Evolutionary conservation across 306 rosid species (phyloP), one percentile per base, ranked within the genome.

Genomic region (Oxytropis ochrocephala): DNA sequence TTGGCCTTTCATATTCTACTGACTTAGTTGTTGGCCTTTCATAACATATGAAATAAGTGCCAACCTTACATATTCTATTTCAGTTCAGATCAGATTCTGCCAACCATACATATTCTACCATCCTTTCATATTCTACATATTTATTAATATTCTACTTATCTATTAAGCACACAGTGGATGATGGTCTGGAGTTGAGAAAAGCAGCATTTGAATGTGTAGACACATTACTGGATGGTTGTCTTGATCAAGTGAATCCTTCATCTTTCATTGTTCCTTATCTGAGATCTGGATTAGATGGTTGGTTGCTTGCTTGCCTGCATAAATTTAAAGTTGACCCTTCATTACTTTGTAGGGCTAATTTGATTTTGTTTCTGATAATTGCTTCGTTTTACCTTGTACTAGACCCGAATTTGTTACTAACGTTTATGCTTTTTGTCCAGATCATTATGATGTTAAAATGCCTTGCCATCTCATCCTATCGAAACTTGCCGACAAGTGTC

Each of bases 181-280:
- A 95, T 83, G 99, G 99, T 44, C 99, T 95, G 69, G 99, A 95
- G 80, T 84, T 95, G 81, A 87, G 99, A 79, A 95, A 95, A 91
- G 99, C 99, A 57, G 99, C 99, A 75, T 95, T 95, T 65, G 99
- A 95, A 79, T 91, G 99, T 27, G 97, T 95, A 69, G 99, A 95
- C 78, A 91, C 97, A 36, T 83, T 95, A 84, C 87, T 95, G 41
- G 99, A 91, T 72, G 89, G 96, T 79, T 95, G 99, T 82, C 99
- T 95, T 56, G 97, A 95, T 84, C 99, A 95, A 87, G 92, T 95
- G 85, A 91, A 95, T 76, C 99, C 99, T 54, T 95, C 99, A 19
- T 95, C 97, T 17, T 95, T 95, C 69, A 95, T 95, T 50, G 95
- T 91, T 71, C 99, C 97, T 6, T 87, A 88, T 75, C 99, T 95